Evolutionary conservation across 352 stramenopile species (phyloP).

Genomic region (Pythium coloratum): DNA sequence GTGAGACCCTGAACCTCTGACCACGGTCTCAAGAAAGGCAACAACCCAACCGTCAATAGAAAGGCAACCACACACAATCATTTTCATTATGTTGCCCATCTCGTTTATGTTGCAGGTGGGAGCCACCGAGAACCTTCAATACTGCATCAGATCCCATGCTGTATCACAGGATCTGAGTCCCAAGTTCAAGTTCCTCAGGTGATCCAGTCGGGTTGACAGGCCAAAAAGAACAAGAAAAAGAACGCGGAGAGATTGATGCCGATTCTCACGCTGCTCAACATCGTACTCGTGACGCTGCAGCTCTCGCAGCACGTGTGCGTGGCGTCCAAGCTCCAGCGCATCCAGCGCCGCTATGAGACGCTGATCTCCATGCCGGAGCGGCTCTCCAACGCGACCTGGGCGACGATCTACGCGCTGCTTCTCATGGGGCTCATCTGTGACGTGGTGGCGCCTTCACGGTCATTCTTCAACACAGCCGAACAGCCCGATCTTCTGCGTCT

Average conservation of each 20-base stretch:
- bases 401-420: slow-evolving; percentile 26
- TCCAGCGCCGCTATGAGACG: slow-evolving; percentile 21
- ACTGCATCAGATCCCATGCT: not conserved
- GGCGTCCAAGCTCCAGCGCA: slow-evolving; percentile 1
- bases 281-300: slow-evolving; percentile 13
- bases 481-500: slow-evolving; percentile 16
- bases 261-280: slow-evolving; percentile 19
- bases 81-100: slow-evolving; percentile 2
- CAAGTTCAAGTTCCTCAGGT: not conserved
- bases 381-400: slow-evolving; percentile 25
- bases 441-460: slow-evolving; percentile 13
- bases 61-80: too few species aligned
- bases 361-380: slow-evolving; percentile 25
- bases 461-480: slow-evolving; percentile 9
- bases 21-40: not conserved
- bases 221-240: not conserved
- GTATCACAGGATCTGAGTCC: slow-evolving; percentile 1
- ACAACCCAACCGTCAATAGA: too few species aligned
- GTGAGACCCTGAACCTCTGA: not conserved
- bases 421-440: slow-evolving; percentile 15
- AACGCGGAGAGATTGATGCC: not conserved
- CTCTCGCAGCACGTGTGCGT: slow-evolving; percentile 4
- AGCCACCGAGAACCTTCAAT: not conserved
- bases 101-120: not conserved
- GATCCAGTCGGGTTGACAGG: not conserved